Evolutionary conservation across 2,329 filamentous ascomycete species (phyloP), one percentile per base, ranked within the genome.

Genomic region (Epichloe gansuensis): DNA sequence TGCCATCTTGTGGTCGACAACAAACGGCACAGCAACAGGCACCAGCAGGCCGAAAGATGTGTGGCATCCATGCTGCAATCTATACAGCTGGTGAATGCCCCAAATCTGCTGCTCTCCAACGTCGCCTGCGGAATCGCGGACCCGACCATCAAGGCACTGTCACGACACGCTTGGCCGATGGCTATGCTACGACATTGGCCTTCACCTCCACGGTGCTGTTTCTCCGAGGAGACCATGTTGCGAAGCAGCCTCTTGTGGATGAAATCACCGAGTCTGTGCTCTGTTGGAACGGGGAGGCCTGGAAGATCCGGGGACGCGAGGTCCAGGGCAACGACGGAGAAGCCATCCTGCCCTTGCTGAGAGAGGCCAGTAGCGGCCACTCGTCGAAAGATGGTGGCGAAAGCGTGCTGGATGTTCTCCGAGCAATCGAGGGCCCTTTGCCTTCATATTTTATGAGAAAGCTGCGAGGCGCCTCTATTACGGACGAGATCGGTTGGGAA

Each of bases 271-370:
- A 76, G 4, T 88, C 85, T 1, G 73, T 88, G 1, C 75, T 98
- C 2, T 96, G 91, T 75, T 98, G 93, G 93, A 98, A 98, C 63
- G 93, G 93, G 44, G 93, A 98, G 66, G 91, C 90, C 1, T 98
- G 93, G 93, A 84, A 78, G 53, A 75, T 95, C 48, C 69, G 68
- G 8, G 76, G 75, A 37, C 60, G 75, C 9, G 61, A 66, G 1
- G 73, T 95, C n/a, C 54, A 62, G 5, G 86, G 82, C 53, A 96
- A 95, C 63, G 93, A 98, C 68, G 87, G 87, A 3, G 76, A 85
- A 61, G 69, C 72, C 6, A 73, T 97, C 17, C 83, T 91, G 62
- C 63, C 74, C 37, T 62, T 78, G 39, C 73, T 95, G 47, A 62
- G 75, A 21, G 61, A 70, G 53, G 72, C 76, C 60, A 64, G 65